These are phyloP conservation scores for Wickerhamomyces sydowiorum DNA, from an alignment of 805 yeast species.

Conservation along the genomic window DNA sequence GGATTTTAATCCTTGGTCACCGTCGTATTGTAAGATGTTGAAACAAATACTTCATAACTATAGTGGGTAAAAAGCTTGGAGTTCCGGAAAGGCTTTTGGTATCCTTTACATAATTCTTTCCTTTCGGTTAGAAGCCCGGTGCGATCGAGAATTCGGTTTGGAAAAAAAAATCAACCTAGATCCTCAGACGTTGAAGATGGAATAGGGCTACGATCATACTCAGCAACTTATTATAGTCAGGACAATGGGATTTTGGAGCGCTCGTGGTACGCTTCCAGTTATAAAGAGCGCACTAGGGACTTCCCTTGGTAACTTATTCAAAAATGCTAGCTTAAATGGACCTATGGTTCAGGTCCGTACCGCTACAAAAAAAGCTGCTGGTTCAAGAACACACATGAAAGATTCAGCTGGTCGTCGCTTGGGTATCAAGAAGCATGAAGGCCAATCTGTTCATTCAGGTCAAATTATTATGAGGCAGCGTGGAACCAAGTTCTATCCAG, in stretches of 20 bases:
- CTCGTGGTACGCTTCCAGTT: not conserved
- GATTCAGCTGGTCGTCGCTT: constrained; percentile 94
- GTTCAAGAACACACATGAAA: constrained; percentile 89
- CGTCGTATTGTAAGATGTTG: no score
- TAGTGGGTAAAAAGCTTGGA: no score
- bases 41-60: no score
- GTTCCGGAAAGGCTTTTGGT: no score
- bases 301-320: not conserved
- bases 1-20: no score
- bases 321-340: not conserved
- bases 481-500: constrained; percentile 93
- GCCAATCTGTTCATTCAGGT: constrained; percentile 67
- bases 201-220: no score
- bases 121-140: no score
- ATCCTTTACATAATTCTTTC: no score
- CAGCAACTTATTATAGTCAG: no score
- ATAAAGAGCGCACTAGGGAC: not conserved
- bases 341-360: constrained; percentile 52
- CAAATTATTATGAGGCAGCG: constrained; percentile 90
- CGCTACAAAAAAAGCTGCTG: constrained; percentile 92
- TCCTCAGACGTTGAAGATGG: no score
- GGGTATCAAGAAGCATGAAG: constrained; percentile 86
- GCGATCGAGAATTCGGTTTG: no score
- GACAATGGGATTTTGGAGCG: not conserved
- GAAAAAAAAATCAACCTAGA: no score